phyloP scores from a whole-genome alignment of 176 grass and related monocot genomes.

The Aegilops bicornis region DNA sequence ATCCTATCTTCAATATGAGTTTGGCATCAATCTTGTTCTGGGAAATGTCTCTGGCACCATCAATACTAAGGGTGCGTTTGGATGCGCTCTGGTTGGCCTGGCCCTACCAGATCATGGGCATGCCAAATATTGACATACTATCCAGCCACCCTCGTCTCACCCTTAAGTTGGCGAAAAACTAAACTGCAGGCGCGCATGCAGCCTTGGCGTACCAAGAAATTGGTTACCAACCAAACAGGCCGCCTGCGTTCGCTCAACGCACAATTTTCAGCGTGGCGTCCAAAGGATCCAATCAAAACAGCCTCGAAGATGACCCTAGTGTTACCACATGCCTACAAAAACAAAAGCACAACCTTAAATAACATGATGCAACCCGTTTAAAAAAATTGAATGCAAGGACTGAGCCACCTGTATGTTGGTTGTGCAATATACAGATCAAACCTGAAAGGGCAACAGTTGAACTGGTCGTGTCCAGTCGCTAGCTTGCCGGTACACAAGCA shows the following conservation, averaged over 20 bases:
- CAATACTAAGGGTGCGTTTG: background rate
- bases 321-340: constrained; percentile 54
- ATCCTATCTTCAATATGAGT: constrained; percentile 70
- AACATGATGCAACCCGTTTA: background rate
- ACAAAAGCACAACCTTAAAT: background rate
- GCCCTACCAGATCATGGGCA: too few relatives aligned
- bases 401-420: background rate
- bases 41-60: constrained; percentile 36
- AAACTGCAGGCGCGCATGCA: too few relatives aligned
- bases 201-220: too few relatives aligned
- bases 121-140: too few relatives aligned
- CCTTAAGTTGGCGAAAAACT: too few relatives aligned
- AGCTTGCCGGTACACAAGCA: too few relatives aligned
- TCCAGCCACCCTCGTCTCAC: too few relatives aligned
- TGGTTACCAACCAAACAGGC: too few relatives aligned
- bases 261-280: too few relatives aligned
- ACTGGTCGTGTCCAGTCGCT: background rate
- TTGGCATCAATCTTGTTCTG: constrained; percentile 9
- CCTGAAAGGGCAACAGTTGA: constrained; percentile 12
- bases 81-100: too few relatives aligned
- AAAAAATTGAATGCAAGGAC: background rate
- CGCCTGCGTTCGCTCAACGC: too few relatives aligned
- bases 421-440: constrained; percentile 9
- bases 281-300: too few relatives aligned
- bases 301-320: constrained; percentile 23